A percentile compares a stretch with the other conserved stretches of the same genome.
phyloP scores from a whole-genome alignment of 768 basidiomycete species.

The Mycena latifolia region DNA sequence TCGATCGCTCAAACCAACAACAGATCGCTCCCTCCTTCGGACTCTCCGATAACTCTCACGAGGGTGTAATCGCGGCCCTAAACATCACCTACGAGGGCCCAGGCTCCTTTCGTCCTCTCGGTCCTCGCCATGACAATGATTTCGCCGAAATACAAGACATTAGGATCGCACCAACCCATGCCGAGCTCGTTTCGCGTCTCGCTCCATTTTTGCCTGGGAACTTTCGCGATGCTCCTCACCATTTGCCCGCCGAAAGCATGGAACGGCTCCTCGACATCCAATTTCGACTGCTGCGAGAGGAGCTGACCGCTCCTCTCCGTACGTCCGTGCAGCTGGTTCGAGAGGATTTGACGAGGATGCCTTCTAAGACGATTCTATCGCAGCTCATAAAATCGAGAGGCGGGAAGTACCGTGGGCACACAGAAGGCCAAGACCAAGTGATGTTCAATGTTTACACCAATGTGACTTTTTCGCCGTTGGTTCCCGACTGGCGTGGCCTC shows the following conservation, averaged over 20 bases:
- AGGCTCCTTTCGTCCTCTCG: slow-evolving; percentile 59
- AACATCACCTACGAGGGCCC: slow-evolving; percentile 65
- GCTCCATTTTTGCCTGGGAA: slow-evolving; percentile 74
- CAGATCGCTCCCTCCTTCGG: slow-evolving; percentile 16
- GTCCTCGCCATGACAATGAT: slow-evolving; percentile 80
- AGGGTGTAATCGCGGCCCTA: slow-evolving; percentile 55
- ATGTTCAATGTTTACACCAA: slow-evolving; percentile 76
- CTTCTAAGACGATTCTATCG: slow-evolving; percentile 52
- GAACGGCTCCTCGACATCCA: slow-evolving; percentile 78
- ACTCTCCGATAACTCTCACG: slow-evolving; percentile 15
- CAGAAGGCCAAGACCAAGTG: slow-evolving; percentile 57
- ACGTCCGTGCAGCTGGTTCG: slow-evolving; percentile 61
- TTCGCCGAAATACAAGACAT: slow-evolving; percentile 66
- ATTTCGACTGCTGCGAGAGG: slow-evolving; percentile 81
- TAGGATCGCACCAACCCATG: slow-evolving; percentile 76
- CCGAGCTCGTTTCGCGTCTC: slow-evolving; percentile 65
- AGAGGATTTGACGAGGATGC: slow-evolving; percentile 52
- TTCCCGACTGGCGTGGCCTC: slow-evolving; percentile 66
- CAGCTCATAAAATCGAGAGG: slow-evolving; percentile 64
- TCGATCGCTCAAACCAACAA: slow-evolving; percentile 40
- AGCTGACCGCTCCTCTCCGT: slow-evolving; percentile 72
- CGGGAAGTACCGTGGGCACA: slow-evolving; percentile 66
- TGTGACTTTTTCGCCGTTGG: slow-evolving; percentile 58
- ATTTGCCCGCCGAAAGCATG: slow-evolving; percentile 68
- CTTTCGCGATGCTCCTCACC: slow-evolving; percentile 72